A percentile compares a stretch with the other conserved stretches of the same genome.
Evolutionary conservation across 2,329 filamentous ascomycete species (phyloP).

Genomic region (Aspergillus neotritici): DNA sequence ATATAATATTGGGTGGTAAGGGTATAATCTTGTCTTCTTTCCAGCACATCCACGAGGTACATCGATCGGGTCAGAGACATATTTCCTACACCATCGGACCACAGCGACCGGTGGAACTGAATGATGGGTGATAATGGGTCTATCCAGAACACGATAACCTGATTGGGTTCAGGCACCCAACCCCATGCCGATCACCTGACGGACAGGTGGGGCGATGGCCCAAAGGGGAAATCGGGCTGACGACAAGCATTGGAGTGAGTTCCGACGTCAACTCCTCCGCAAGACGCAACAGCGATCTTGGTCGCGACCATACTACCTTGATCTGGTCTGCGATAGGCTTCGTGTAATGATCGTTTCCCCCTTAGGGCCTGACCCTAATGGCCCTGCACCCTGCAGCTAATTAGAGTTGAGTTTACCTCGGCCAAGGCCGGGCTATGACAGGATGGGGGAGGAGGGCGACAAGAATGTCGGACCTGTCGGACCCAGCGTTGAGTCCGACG

Average conservation of each 20-base stretch:
- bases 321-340: background rate
- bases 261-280: slow-evolving; percentile 6
- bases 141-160: too few species aligned
- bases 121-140: background rate
- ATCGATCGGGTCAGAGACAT: too few species aligned
- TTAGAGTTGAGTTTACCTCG: slow-evolving; percentile 2
- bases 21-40: too few species aligned
- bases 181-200: slow-evolving; percentile 11
- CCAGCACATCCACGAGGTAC: too few species aligned
- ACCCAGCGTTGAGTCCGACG: slow-evolving; percentile 4
- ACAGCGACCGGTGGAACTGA: too few species aligned
- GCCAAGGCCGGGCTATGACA: slow-evolving; percentile 20
- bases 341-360: slow-evolving; percentile 7
- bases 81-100: too few species aligned
- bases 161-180: slow-evolving; percentile 7
- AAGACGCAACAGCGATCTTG: slow-evolving; percentile 5
- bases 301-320: slow-evolving; percentile 4
- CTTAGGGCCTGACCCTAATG: too few species aligned
- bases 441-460: slow-evolving; percentile 24
- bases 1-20: too few species aligned
- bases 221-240: slow-evolving; percentile 19
- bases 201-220: slow-evolving; percentile 7
- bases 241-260: slow-evolving; percentile 18
- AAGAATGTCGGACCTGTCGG: slow-evolving; percentile 10
- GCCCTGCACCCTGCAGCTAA: too few species aligned